phyloP scores from a whole-genome alignment of 257 asterid species.

The Scutellaria galericulata region DNA sequence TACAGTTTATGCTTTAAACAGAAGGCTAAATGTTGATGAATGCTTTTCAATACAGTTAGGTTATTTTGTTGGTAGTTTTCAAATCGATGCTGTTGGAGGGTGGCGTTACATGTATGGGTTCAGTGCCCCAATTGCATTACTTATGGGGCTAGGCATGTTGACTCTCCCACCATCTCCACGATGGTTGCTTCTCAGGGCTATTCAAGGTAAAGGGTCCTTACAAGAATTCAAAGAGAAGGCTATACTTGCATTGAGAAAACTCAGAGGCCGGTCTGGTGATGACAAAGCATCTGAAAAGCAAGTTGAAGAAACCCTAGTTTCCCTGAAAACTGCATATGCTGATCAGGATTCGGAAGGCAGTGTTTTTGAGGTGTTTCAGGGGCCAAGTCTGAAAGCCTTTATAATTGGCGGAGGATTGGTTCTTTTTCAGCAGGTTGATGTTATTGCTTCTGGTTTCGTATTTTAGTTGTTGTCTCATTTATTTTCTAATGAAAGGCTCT shows the following conservation, averaged over 20 bases:
- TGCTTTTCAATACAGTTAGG: slow-evolving; percentile 68
- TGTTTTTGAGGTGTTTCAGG: slow-evolving; percentile 81
- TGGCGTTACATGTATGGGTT: slow-evolving; percentile 96
- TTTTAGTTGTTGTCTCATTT: slow-evolving; percentile 12
- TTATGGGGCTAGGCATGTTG: slow-evolving; percentile 93
- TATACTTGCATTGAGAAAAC: slow-evolving; percentile 64
- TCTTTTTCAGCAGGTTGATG: slow-evolving; percentile 90
- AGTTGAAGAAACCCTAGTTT: slow-evolving; percentile 73
- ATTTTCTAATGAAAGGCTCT: slow-evolving; percentile 29
- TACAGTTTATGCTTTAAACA: slow-evolving; percentile 18
- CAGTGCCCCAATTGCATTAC: slow-evolving; percentile 83
- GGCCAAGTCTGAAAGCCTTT: slow-evolving; percentile 90
- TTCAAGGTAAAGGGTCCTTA: slow-evolving; percentile 84
- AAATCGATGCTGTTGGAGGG: slow-evolving; percentile 84
- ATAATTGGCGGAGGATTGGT: slow-evolving; percentile 97
- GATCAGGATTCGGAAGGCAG: slow-evolving; percentile 73
- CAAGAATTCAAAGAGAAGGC: slow-evolving; percentile 92
- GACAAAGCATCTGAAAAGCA: slow-evolving; percentile 75
- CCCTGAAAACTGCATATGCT: slow-evolving; percentile 73
- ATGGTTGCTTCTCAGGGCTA: slow-evolving; percentile 93
- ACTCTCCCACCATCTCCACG: slow-evolving; percentile 97
- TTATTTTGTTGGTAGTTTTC: slow-evolving; percentile 77
- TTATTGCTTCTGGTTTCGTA: slow-evolving; percentile 21
- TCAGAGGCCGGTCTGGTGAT: slow-evolving; percentile 78
- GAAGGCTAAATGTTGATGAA: slow-evolving; percentile 29